Evolutionary conservation across 2,329 filamentous ascomycete genomes (phyloP).

Genomic region (Penicillium digitatum): DNA sequence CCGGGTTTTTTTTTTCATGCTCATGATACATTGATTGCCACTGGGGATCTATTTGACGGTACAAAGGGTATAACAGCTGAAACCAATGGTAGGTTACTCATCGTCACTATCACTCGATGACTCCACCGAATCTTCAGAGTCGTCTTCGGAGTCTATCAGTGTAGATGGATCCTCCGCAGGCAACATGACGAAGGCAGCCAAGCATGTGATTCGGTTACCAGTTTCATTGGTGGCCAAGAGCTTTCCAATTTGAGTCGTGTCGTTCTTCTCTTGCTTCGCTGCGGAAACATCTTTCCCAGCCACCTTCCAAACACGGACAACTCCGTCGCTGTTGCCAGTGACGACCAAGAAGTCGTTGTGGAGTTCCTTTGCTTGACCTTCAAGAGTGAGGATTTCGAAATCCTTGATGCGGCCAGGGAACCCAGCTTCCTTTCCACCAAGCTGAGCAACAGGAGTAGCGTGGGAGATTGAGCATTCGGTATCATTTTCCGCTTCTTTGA

Average conservation of each 20-base stretch:
- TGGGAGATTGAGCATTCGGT: conserved; percentile 57
- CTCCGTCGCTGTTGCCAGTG: conserved; percentile 79
- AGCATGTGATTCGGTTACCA: conserved; percentile 81
- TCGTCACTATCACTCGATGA: conserved; percentile 30
- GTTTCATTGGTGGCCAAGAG: conserved; percentile 78
- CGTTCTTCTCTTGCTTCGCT: conserved; percentile 16
- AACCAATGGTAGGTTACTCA: conserved; percentile 23
- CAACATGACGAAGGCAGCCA: conserved; percentile 82
- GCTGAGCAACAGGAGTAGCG: conserved; percentile 60
- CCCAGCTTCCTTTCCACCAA: conserved; percentile 69
- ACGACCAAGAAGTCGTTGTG: conserved; percentile 56
- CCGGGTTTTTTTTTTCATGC: conserved; percentile 2
- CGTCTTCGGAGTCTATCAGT: conserved; percentile 55
- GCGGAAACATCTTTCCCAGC: conserved; percentile 28
- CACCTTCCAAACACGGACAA: conserved; percentile 72
- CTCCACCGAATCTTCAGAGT: conserved; percentile 37
- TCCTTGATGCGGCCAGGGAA: conserved; percentile 79
- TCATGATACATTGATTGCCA: conserved; percentile 15
- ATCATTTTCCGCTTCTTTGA: conserved; percentile 41
- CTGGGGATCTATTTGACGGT: conserved; percentile 13
- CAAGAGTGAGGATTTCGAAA: conserved; percentile 62
- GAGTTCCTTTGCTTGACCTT: conserved; percentile 30
- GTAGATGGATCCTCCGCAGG: conserved; percentile 53
- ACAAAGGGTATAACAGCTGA: conserved; percentile 25
- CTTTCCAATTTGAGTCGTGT: conserved; percentile 53